phyloP scores from a whole-genome alignment of 2,329 filamentous ascomycete genomes.

The Cordyceps farinosa region DNA sequence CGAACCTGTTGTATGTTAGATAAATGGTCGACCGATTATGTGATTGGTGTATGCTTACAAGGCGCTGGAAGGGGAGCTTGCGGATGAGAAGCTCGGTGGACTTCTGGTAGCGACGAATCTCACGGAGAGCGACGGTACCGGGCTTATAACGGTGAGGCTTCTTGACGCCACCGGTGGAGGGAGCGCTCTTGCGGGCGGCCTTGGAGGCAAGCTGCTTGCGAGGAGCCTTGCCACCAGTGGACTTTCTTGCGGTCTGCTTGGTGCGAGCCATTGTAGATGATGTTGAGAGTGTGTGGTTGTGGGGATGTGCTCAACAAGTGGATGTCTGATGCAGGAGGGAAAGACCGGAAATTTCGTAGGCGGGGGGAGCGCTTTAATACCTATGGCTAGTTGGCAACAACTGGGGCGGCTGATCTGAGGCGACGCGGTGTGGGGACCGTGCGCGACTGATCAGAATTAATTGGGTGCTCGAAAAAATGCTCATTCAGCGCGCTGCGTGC shows the following conservation, averaged over 20 bases:
- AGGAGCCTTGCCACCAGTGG: slow-evolving; percentile 73
- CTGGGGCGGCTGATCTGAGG: slow-evolving; percentile 38
- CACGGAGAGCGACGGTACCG: slow-evolving; percentile 93
- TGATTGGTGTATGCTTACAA: slow-evolving; percentile 52
- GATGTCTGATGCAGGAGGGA: slow-evolving; percentile 43
- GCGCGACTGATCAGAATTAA: slow-evolving; percentile 16
- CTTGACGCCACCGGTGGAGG: slow-evolving; percentile 95
- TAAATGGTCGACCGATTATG: background rate
- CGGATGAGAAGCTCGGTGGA: slow-evolving; percentile 92
- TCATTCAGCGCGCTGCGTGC: slow-evolving; percentile 5
- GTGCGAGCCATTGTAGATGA: slow-evolving; percentile 57
- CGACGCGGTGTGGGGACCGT: slow-evolving; percentile 17
- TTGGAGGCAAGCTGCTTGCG: slow-evolving; percentile 99
- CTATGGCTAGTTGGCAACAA: slow-evolving; percentile 29
- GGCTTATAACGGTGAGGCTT: slow-evolving; percentile 90
- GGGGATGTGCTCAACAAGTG: slow-evolving; percentile 30
- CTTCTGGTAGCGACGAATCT: slow-evolving; percentile 98
- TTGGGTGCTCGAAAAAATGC: slow-evolving; percentile 14
- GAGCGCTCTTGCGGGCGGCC: slow-evolving; percentile 96
- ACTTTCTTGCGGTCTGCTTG: slow-evolving; percentile 70
- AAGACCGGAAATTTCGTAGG: slow-evolving; percentile 35
- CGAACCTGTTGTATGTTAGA: slow-evolving; percentile 55
- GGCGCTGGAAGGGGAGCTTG: slow-evolving; percentile 96
- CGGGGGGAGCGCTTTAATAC: slow-evolving; percentile 46
- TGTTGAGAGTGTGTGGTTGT: slow-evolving; percentile 29